Percentiles rank a stretch among this genome's conserved stretches.
Conservation (phyloP, 331 rosid genomes). For the Quercus tomentella region DNA sequence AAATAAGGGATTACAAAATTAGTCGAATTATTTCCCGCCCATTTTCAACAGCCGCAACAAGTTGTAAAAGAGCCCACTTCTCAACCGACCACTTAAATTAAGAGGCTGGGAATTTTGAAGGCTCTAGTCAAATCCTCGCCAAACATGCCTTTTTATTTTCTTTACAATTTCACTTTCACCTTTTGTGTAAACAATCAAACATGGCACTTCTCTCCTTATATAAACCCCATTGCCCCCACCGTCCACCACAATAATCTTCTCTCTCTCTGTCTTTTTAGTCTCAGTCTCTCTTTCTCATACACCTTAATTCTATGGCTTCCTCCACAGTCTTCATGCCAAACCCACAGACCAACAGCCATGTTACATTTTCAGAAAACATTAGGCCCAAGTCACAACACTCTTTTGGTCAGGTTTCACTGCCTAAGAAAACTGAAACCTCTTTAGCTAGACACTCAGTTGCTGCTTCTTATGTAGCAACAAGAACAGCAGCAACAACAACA, state of each 20-base stretch:
- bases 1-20: slow-evolving; percentile 2
- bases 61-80: slow-evolving; percentile 1
- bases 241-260: background rate
- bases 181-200: no score
- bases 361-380: slow-evolving; percentile 33
- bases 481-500: background rate
- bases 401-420: slow-evolving; percentile 49
- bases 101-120: background rate
- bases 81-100: slow-evolving; percentile 68
- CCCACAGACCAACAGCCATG: slow-evolving; percentile 28
- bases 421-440: slow-evolving; percentile 18
- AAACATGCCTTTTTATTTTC: slow-evolving; percentile 50
- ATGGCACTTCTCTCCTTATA: background rate
- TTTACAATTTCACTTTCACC: no score
- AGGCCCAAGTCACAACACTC: slow-evolving; percentile 39
- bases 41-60: slow-evolving; percentile 35
- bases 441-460: slow-evolving; percentile 14
- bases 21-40: background rate
- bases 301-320: slow-evolving; percentile 44
- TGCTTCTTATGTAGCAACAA: slow-evolving; percentile 6
- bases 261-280: background rate
- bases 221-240: background rate
- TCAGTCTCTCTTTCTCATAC: background rate
- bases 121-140: slow-evolving; percentile 75
- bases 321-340: slow-evolving; percentile 19